Percentiles rank a stretch among this genome's conserved stretches.
Conservation (phyloP, 2,329 filamentous ascomycete species). For the Epichloe typhina region DNA sequence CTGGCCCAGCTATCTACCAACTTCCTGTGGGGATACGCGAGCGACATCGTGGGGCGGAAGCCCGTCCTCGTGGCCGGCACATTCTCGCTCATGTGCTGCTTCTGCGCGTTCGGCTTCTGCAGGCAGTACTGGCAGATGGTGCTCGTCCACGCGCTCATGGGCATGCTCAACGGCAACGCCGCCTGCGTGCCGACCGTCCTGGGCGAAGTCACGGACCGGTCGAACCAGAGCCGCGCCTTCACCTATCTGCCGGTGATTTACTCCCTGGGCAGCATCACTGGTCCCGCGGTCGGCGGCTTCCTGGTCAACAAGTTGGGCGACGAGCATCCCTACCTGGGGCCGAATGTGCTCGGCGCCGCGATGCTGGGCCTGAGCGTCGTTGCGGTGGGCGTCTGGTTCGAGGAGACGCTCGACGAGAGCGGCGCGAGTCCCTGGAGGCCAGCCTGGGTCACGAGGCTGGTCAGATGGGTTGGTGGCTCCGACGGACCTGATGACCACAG, state of each 20-base stretch:
- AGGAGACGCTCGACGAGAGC: constrained; percentile 51
- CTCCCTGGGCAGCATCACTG: constrained; percentile 83
- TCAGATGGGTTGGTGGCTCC: constrained; percentile 14
- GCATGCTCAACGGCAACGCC: constrained; percentile 86
- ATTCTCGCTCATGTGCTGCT: constrained; percentile 67
- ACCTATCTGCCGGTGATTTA: constrained; percentile 95
- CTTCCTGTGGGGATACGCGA: constrained; percentile 45
- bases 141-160: constrained; percentile 79
- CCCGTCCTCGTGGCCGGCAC: constrained; percentile 69
- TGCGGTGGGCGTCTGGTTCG: constrained; percentile 65
- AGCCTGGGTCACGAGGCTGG: constrained; percentile 19
- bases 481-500: constrained; percentile 11
- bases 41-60: constrained; percentile 59
- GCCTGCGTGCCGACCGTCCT: constrained; percentile 87
- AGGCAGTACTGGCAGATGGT: constrained; percentile 72
- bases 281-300: constrained; percentile 79
- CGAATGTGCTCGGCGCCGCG: constrained; percentile 66
- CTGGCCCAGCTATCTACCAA: constrained; percentile 87
- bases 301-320: constrained; percentile 51
- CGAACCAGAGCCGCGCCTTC: constrained; percentile 87
- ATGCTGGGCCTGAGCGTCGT: constrained; percentile 62
- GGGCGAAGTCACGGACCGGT: constrained; percentile 88
- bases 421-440: constrained; percentile 19
- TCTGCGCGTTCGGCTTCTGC: constrained; percentile 79
- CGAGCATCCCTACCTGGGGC: constrained; percentile 68